Evolutionary conservation across 2,329 filamentous ascomycete genomes (phyloP).

Genomic region (Botrytis pseudocinerea): DNA sequence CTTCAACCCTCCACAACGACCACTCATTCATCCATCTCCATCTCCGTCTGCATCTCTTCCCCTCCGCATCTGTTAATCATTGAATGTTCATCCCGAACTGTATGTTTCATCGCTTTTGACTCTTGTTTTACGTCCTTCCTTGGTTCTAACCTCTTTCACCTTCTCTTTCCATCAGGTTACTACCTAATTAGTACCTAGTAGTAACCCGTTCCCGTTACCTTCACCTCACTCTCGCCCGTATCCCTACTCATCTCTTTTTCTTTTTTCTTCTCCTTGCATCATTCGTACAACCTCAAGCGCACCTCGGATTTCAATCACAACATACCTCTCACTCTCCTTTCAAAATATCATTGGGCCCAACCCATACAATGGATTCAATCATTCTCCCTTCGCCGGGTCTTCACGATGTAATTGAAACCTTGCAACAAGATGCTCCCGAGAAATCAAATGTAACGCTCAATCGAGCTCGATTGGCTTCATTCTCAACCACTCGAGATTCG

Average conservation of each 20-base stretch:
- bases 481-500: slow-evolving; percentile 27
- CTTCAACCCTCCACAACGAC: neutral
- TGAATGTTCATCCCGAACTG: neutral
- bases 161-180: neutral
- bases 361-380: slow-evolving; percentile 25
- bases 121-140: neutral
- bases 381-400: slow-evolving; percentile 26
- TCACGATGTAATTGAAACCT: slow-evolving; percentile 20
- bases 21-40: neutral
- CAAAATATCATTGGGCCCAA: neutral
- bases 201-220: too few species aligned
- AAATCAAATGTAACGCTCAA: neutral
- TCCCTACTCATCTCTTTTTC: neutral
- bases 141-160: neutral
- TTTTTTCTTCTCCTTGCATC: neutral
- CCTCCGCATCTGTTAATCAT: neutral
- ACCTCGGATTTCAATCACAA: neutral
- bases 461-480: slow-evolving; percentile 23
- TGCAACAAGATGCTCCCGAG: slow-evolving; percentile 15
- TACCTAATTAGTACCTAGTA: neutral
- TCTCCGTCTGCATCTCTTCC: neutral
- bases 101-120: neutral
- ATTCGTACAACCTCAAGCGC: neutral
- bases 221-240: neutral
- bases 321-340: neutral